These are phyloP conservation scores for Bacidia rubella DNA, from an alignment of 495 filamentous ascomycete species.

Conservation along the genomic window DNA sequence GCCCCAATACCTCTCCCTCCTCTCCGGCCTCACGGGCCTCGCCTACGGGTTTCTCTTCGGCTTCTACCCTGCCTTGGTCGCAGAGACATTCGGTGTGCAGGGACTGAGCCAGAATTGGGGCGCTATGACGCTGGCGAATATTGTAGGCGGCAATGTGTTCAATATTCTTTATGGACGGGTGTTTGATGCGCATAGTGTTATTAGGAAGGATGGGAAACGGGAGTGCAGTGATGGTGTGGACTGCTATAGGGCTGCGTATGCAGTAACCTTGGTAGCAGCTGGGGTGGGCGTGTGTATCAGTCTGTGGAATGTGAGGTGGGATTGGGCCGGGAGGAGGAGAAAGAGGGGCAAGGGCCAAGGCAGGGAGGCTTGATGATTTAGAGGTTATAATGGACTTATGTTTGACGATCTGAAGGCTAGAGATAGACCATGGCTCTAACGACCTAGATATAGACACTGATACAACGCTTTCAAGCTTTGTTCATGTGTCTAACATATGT, in stretches of 20 bases:
- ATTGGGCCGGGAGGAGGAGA: conserved; percentile 28
- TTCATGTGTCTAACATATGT: too few species aligned
- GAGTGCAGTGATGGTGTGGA: conserved; percentile 65
- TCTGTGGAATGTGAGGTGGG: conserved; percentile 64
- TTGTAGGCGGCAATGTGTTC: conserved; percentile 78
- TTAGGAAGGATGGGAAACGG: conserved; percentile 52
- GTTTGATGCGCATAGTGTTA: conserved; percentile 63
- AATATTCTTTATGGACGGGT: conserved; percentile 77
- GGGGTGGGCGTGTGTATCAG: conserved; percentile 53
- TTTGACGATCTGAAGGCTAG: neutral
- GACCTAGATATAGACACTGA: neutral
- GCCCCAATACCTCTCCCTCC: conserved; percentile 60
- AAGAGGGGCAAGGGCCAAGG: conserved; percentile 10
- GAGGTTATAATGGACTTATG: neutral
- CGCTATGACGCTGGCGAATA: conserved; percentile 76
- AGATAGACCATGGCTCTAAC: neutral
- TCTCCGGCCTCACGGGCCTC: conserved; percentile 74
- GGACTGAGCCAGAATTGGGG: conserved; percentile 93
- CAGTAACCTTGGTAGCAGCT: conserved; percentile 65
- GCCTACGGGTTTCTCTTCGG: conserved; percentile 93
- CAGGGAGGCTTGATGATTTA: conserved; percentile 15
- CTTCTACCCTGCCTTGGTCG: conserved; percentile 81
- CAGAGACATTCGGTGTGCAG: conserved; percentile 79
- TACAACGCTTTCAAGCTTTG: too few species aligned
- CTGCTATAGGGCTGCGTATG: conserved; percentile 76